Base-by-base conservation (phyloP, 1,139 yeast species). In the Candida buenavistaensis region DNA sequence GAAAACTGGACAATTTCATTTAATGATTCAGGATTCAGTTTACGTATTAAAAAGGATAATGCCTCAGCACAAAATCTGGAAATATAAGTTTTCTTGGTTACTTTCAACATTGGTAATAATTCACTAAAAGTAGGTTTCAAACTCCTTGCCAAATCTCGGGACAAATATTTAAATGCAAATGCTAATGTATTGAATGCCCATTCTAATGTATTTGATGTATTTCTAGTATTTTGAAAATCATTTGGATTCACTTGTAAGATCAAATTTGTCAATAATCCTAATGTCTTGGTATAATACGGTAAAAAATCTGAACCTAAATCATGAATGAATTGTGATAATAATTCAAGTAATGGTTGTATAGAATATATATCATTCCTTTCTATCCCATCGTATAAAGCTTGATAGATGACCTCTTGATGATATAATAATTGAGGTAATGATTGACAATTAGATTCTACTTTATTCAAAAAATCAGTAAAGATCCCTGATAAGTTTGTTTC, bases 271-370 rank as follows among this genome's bases (percentile, higher is more conserved):
- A 92, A 66, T 20, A 75, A 50, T 1, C 56, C 47, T 32, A 92
- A 61, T 1, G 88, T 62, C 19, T 61, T 54, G 2, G 67, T 62
- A 50, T 87, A 89, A 51, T 68, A 88, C 2, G 77, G 75, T 67
- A 88, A 73, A 52, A 89, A 92, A 50, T 92, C 98, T 1, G 92
- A 83, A 5, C 97, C 97, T 44, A 92, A 65, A 64, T 92, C 98
- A 50, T 88, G 97, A 29, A 90, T 82, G 49, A 94, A 84, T 54
- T 89, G 95, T 0, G 95, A 76, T 27, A 88, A 57, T 31, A 89
- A 64, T 52, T 92, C 98, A 29, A 89, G 59, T 26, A 88, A 57
- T 4, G 97, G 92, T 55, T 90, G 95, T 32, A 86, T 62, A 1
- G 96, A 81, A 39, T 82, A 66, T 20, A 73, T 70, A 54, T 90